Evolutionary conservation across 371 early-diverging fungal genomes (phyloP), one percentile per base, ranked within the genome.

Genomic region (Fennellomyces sp.): DNA sequence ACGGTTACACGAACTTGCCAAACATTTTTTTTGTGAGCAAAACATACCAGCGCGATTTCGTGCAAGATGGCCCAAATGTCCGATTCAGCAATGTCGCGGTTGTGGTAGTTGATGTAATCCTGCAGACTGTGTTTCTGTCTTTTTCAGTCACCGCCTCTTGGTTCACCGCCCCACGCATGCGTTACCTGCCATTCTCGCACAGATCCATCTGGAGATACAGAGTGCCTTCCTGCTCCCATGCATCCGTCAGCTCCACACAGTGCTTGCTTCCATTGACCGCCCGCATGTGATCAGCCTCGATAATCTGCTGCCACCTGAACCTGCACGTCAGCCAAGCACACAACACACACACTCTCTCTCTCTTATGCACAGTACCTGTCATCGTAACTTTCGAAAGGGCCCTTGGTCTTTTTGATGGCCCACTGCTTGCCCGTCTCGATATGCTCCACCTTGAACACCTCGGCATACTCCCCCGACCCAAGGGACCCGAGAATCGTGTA

Each of bases 221-320:
- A 63, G 82, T 80, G 2, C 95, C 97, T 35, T 79, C 76, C 70
- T 97, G 96, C 62, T 97, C 97, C 98, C 97, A 99, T 0, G 97
- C 94, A 50, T 80, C 72, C 33, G 84, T 29, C 4, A 97, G 68
- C 47, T 85, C 66, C 35, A 95, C 78, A 58, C 91, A 86, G 58
- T 91, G 80, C 8, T 81, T 79, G 57, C 81, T 74, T 8, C 56
- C 58, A 29, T 80, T 81, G 13, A 94, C 68, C 12, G 73, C 65
- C 81, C 88, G 87, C 81, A 95, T 72, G 19, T 91, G 78, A 45
- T 87, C 83, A 4, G 91, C 94, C 72, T 97, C 97, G 21, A 88
- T 83, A 41, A 97, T 71, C 29, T 90, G 88, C 17, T 72, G 67
- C 62, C 84, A 78, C 57, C 45, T 45, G n/a, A n/a, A 27, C 2